Conservation (phyloP, 2,329 filamentous ascomycete genomes). For the Blastomyces parvus region DNA sequence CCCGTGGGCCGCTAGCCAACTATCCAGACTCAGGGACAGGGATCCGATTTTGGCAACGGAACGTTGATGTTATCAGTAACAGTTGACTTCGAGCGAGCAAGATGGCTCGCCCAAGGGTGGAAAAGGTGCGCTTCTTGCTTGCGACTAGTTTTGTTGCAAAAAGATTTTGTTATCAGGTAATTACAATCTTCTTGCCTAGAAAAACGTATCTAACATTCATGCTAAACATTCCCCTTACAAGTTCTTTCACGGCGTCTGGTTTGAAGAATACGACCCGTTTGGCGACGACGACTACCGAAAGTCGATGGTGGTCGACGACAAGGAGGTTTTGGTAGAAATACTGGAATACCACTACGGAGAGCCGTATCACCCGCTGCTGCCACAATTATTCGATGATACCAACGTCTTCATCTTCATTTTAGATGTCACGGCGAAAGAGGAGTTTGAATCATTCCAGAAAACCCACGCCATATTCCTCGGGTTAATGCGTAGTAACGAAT, state of each 20-base stretch:
- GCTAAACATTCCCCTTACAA: background rate
- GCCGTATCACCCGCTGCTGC: too few relatives aligned
- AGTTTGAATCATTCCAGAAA: background rate
- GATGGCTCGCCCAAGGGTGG: background rate
- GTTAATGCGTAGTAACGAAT: too few relatives aligned
- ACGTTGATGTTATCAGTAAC: background rate
- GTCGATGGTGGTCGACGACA: background rate
- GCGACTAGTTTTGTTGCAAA: background rate
- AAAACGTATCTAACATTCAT: background rate
- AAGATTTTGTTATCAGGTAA: background rate
- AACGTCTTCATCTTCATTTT: background rate
- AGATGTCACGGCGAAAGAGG: background rate
- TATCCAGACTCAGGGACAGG: too few relatives aligned
- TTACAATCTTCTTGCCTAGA: background rate
- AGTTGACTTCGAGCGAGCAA: background rate
- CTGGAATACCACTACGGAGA: background rate
- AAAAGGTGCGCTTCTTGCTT: background rate
- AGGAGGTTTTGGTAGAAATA: background rate
- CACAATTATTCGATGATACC: background rate
- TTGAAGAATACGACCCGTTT: background rate
- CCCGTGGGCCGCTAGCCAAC: too few relatives aligned
- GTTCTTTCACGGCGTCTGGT: background rate
- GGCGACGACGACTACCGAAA: background rate
- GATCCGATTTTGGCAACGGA: background rate
- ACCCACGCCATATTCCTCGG: background rate